Conservation (phyloP, 2,329 filamentous ascomycete genomes). For the Hypoxylon sp. region DNA sequence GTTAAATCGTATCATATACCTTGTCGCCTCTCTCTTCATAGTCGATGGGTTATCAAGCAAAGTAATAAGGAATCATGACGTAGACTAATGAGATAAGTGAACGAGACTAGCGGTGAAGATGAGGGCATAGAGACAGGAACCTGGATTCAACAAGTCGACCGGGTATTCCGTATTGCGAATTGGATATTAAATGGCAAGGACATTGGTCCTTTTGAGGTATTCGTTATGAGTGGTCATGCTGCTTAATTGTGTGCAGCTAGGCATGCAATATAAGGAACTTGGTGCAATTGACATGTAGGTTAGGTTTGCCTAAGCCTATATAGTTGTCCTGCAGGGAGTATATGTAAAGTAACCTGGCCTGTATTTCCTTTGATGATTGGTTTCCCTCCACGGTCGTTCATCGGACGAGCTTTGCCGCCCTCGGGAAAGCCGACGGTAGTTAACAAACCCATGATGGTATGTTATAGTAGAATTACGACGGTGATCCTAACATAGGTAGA, state of each 20-base stretch:
- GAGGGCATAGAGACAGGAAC: not conserved
- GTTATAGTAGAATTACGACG: constrained; percentile 18
- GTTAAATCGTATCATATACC: constrained; percentile 7
- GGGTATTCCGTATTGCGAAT: constrained; percentile 10
- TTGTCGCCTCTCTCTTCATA: not conserved
- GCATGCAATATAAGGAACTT: constrained; percentile 12
- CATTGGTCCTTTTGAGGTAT: constrained; percentile 7
- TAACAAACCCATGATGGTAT: constrained; percentile 17
- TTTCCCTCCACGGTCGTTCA: constrained; percentile 13
- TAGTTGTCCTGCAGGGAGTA: constrained; percentile 24
- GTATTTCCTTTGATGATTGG: constrained; percentile 30
- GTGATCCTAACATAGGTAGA: not conserved
- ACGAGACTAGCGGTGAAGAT: constrained; percentile 25
- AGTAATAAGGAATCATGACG: constrained; percentile 18
- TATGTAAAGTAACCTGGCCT: constrained; percentile 17
- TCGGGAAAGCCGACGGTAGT: constrained; percentile 31
- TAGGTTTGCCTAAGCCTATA: constrained; percentile 27
- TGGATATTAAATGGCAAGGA: constrained; percentile 14
- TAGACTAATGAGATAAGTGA: constrained; percentile 5
- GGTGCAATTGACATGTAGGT: constrained; percentile 15
- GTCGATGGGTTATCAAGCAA: constrained; percentile 16
- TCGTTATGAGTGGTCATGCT: constrained; percentile 16
- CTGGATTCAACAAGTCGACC: constrained; percentile 2
- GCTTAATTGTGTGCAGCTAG: constrained; percentile 16
- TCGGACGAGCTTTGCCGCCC: constrained; percentile 31